Conservation (phyloP, 768 basidiomycete genomes). For the Termitomyces sp. region DNA sequence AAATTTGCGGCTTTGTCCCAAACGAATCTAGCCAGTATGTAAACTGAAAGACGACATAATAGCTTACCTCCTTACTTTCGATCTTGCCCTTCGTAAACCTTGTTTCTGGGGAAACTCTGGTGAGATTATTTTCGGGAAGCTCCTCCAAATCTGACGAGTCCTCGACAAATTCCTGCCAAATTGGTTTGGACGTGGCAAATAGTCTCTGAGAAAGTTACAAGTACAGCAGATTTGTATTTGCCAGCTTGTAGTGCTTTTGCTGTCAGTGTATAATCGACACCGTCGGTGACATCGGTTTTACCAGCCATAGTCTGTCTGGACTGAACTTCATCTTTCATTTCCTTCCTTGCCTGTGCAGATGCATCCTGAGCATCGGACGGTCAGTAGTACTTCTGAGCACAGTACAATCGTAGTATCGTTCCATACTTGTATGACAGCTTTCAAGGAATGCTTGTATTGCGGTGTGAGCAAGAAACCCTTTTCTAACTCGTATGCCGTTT, state of each 20-base stretch:
- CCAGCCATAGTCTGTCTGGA: background rate
- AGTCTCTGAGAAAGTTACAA: constrained; percentile 1
- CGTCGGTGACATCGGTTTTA: background rate
- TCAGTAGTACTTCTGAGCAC: background rate
- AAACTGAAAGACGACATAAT: background rate
- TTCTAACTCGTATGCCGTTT: constrained; percentile 38
- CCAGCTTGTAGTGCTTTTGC: background rate
- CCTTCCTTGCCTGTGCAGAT: constrained; percentile 8
- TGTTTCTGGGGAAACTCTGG: background rate
- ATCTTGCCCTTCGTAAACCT: background rate
- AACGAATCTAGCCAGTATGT: background rate
- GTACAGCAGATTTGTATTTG: constrained; percentile 31
- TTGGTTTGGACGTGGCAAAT: background rate
- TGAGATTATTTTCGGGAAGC: constrained; percentile 2
- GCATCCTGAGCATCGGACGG: constrained; percentile 5
- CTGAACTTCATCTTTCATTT: background rate
- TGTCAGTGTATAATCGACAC: background rate
- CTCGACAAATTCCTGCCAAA: constrained; percentile 26
- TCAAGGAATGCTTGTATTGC: constrained; percentile 43
- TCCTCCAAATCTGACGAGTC: constrained; percentile 33
- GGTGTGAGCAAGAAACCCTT: constrained; percentile 34
- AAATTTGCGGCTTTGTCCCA: background rate
- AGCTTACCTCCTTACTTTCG: constrained; percentile 2
- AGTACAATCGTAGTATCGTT: constrained; percentile 23
- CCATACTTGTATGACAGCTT: constrained; percentile 29